A percentile compares a stretch with the other conserved stretches of the same genome.
These are phyloP conservation scores for Hericium erinaceus DNA, from an alignment of 768 basidiomycete species.

Conservation along the genomic window DNA sequence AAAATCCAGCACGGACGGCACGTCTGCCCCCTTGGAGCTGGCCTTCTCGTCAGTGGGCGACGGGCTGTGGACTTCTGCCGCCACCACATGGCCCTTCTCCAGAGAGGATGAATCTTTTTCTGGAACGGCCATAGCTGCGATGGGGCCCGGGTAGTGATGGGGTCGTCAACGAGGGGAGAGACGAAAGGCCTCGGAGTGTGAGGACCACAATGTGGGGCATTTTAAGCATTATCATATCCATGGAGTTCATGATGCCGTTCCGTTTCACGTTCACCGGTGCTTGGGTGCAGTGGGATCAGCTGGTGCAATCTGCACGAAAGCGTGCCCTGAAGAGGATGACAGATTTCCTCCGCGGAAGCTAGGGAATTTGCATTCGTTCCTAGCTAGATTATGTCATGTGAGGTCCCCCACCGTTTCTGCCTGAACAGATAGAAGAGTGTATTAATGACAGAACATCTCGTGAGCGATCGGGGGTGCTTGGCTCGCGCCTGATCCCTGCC, in stretches of 20 bases:
- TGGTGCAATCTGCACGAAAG: neutral
- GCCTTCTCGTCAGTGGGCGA: neutral
- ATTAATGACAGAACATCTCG: too few species aligned
- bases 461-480: too few species aligned
- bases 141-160: neutral
- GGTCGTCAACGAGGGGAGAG: neutral
- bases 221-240: neutral
- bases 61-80: neutral
- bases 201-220: neutral
- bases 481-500: too few species aligned
- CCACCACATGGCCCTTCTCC: neutral
- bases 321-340: neutral
- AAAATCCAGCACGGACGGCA: slow-evolving; percentile 4
- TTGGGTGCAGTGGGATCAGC: neutral
- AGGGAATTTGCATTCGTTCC: neutral
- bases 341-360: too few species aligned
- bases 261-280: neutral
- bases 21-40: neutral
- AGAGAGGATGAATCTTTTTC: neutral
- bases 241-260: neutral
- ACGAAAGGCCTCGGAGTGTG: neutral
- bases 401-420: neutral
- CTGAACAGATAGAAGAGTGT: too few species aligned
- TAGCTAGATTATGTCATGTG: neutral
- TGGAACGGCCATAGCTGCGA: neutral